Evolutionary conservation across 805 yeast genomes (phyloP), one percentile per base, ranked within the genome.

Genomic region (Yarrowia sp.): DNA sequence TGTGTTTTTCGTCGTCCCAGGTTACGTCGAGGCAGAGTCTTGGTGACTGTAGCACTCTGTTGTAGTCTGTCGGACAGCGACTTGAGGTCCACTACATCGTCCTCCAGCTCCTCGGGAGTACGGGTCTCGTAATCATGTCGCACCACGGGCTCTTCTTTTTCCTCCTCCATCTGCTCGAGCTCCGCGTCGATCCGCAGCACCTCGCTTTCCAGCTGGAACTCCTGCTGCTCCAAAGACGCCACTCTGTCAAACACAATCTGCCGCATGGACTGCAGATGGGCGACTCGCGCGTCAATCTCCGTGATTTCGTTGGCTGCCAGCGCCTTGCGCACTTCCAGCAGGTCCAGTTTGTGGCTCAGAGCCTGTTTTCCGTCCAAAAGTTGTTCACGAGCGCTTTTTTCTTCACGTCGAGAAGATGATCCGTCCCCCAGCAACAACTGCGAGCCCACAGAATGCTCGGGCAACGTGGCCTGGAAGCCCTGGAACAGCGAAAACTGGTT

Each of bases 271-370:
- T 83, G 82, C 46, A 88, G 71, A 68, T 79, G 80, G 48, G 80
- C 78, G 41, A 88, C 81, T 68, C 85, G 81, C 38, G 71, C 71
- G 71, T 88, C 93, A 36, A 88, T 78, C 64, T 86, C 92, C 59
- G 78, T 75, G 33, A 88, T 84, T 70, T 88, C 92, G 69, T 79
- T 79, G 0, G 89, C 80, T 0, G 90, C 85, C 41, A 87, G 73
- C 21, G 85, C 85, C 72, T 88, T 87, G 61, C 88, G 81, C 26
- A 88, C 80, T 67, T 85, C 87, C 65, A 86, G 72, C 17, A 83
- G 73, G 65, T 85, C 87, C 68, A 87, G 74, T 61, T 77, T 79
- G 65, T 80, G 79, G 38, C 76, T 76, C 14, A 85, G 75, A 10
- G 74, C 74, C 11, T 76, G 73, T 66, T 79, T 78, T 65, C 76